A percentile compares a stretch with the other conserved stretches of the same genome.
phyloP scores from a whole-genome alignment of 1,139 yeast genomes.

The Pneumocystis canis region DNA sequence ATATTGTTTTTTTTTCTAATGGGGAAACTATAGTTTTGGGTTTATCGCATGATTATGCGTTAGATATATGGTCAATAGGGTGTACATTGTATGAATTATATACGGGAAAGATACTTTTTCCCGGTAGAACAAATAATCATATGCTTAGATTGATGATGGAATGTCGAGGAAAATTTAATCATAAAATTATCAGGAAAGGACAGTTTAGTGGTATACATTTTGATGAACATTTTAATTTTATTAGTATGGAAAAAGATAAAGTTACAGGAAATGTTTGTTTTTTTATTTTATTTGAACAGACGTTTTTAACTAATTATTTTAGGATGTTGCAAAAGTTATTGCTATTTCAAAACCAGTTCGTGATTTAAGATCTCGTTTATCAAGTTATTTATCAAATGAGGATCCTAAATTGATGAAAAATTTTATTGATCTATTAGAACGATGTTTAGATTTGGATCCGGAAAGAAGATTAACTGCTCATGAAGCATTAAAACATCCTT shows the following conservation, averaged over 20 bases:
- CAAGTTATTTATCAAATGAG: constrained; percentile 4
- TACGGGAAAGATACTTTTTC: constrained; percentile 71
- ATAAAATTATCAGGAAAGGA: constrained; percentile 23
- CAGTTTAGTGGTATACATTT: constrained; percentile 21
- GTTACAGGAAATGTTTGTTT: constrained; percentile 19
- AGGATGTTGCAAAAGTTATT: not conserved
- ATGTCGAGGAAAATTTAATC: constrained; percentile 23
- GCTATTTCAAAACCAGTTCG: constrained; percentile 8
- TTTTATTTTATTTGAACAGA: constrained; percentile 11
- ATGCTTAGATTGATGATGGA: constrained; percentile 26
- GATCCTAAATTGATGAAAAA: constrained; percentile 7
- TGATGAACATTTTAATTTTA: constrained; percentile 22
- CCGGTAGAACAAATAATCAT: constrained; percentile 40
- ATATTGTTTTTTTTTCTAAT: not conserved
- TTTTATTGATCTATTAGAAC: constrained; percentile 43
- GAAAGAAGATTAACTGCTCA: constrained; percentile 53
- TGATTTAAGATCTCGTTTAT: constrained; percentile 11
- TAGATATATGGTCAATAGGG: constrained; percentile 86
- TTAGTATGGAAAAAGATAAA: constrained; percentile 19
- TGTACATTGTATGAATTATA: constrained; percentile 75
- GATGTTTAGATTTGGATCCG: constrained; percentile 67
- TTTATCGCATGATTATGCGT: constrained; percentile 71
- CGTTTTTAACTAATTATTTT: not conserved
- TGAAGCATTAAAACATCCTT: constrained; percentile 55
- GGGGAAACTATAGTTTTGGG: constrained; percentile 36